Evolutionary conservation across 768 basidiomycete genomes (phyloP).

Genomic region (Xerocomellus chrysenteron): DNA sequence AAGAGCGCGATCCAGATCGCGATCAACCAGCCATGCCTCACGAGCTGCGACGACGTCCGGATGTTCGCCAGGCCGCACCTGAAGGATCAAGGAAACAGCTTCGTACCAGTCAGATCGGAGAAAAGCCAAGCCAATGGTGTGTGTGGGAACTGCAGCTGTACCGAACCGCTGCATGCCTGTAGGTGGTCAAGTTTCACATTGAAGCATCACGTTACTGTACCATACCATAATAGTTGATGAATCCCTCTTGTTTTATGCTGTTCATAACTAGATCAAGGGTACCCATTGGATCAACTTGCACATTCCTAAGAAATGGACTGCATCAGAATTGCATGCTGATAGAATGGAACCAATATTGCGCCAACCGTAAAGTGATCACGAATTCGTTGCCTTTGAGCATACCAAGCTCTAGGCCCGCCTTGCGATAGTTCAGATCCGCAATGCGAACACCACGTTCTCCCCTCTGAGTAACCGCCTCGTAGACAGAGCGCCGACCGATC

Average conservation of each 20-base stretch:
- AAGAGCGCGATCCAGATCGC: slow-evolving; percentile 77
- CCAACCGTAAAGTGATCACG: slow-evolving; percentile 86
- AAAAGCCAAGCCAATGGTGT: slow-evolving; percentile 88
- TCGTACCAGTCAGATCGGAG: slow-evolving; percentile 88
- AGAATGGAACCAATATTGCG: slow-evolving; percentile 15
- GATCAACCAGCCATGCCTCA: slow-evolving; percentile 84
- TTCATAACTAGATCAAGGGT: slow-evolving; percentile 73
- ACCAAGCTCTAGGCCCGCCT: slow-evolving; percentile 82
- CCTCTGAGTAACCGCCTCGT: slow-evolving; percentile 63
- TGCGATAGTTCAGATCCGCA: slow-evolving; percentile 83
- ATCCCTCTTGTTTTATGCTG: slow-evolving; percentile 79
- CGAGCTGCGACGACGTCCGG: slow-evolving; percentile 85
- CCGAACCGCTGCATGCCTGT: slow-evolving; percentile 98
- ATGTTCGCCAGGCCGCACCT: slow-evolving; percentile 85
- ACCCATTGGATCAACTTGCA: slow-evolving; percentile 72
- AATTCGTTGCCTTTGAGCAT: slow-evolving; percentile 98
- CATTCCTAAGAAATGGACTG: slow-evolving; percentile 55
- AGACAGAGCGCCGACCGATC: slow-evolving; percentile 52
- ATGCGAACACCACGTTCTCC: slow-evolving; percentile 90
- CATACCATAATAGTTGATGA: slow-evolving; percentile 96
- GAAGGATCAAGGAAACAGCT: slow-evolving; percentile 80
- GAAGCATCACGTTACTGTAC: background rate
- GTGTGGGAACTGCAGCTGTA: slow-evolving; percentile 93
- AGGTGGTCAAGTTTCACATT: slow-evolving; percentile 5
- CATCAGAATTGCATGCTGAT: background rate